Evolutionary conservation across 371 early-diverging fungal species (phyloP), one percentile per base, ranked within the genome.

Genomic region (Nematocida sp.): DNA sequence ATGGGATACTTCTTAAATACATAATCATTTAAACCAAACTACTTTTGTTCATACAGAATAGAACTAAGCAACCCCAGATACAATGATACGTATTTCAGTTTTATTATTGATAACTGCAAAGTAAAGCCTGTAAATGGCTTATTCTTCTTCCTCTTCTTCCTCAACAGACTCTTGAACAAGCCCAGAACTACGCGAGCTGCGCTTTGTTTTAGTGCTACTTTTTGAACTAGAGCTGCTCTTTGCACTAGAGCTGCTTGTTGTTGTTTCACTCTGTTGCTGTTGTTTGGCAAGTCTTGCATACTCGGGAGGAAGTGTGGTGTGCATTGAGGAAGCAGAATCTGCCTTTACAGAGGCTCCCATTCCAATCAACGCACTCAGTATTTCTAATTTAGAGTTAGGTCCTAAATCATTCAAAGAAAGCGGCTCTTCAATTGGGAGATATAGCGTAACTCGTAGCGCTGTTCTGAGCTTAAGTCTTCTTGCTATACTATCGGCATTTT

Each of bases 91-190:
- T 45, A 45, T 45, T 64, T 44, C 42, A 45, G 64, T 45, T 42
- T 64, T 64, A 64, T 64, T 64, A 64, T 45, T 39, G 64, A 64
- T 64, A 64, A 64, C 44, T 61, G 15, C 64, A 7, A 42, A 64
- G 7, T n/a, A 64, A 64, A 64, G 13, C 23, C 27, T 6, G 18
- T 1, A 44, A 18, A 7, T 64, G 33, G 33, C 33, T 39, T 13
- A 27, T 11, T 40, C 18, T 42, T 64, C 7, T 23, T 64, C 42
- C 42, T 64, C 64, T 45, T 44, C 64, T 64, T 64, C 64, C 44
- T 42, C 64, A 64, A 64, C 64, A 42, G 33, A 15, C 44, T 64
- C 64, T 64, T 64, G 42, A 42, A 64, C 64, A 33, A 27, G 11
- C n/a, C 9, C 39, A 42, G 72, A 25, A 2, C 9, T 55, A 6